phyloP scores from a whole-genome alignment of 1,284 basidiomycete genomes.

The Ceratobasidium sp. region DNA sequence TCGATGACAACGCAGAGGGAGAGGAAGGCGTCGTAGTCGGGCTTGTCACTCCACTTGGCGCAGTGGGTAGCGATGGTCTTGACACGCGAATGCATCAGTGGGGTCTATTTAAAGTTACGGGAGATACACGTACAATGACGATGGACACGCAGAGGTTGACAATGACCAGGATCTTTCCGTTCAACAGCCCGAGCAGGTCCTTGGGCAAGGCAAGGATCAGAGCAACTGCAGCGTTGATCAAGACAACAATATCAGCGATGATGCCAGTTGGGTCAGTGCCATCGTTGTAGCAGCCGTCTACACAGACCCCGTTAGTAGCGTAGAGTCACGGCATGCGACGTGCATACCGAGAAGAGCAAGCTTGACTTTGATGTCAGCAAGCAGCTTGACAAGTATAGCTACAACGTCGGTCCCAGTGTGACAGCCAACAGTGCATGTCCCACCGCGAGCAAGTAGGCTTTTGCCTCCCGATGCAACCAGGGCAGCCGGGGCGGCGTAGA shows the following conservation, averaged over 20 bases:
- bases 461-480: not conserved
- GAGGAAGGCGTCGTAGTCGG: slow-evolving; percentile 40
- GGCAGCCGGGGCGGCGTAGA: slow-evolving; percentile 34
- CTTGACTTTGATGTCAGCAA: slow-evolving; percentile 26
- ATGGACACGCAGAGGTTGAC: slow-evolving; percentile 34
- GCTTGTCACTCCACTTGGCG: slow-evolving; percentile 42
- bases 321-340: not conserved
- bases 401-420: not conserved
- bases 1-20: slow-evolving; percentile 23
- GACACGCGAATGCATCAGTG: no score
- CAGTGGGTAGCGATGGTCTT: slow-evolving; percentile 33
- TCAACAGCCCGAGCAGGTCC: slow-evolving; percentile 36
- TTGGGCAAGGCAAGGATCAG: slow-evolving; percentile 7
- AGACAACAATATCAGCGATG: slow-evolving; percentile 30
- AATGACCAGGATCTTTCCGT: slow-evolving; percentile 20
- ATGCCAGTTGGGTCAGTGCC: slow-evolving; percentile 26
- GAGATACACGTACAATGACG: no score
- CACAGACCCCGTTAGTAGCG: not conserved
- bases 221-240: slow-evolving; percentile 34
- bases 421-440: slow-evolving; percentile 34
- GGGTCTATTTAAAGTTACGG: no score
- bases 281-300: slow-evolving; percentile 29
- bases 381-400: slow-evolving; percentile 20
- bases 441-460: slow-evolving; percentile 24
- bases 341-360: slow-evolving; percentile 23